Conservation (phyloP, 2,329 filamentous ascomycete species). For the Phoma sp. region DNA sequence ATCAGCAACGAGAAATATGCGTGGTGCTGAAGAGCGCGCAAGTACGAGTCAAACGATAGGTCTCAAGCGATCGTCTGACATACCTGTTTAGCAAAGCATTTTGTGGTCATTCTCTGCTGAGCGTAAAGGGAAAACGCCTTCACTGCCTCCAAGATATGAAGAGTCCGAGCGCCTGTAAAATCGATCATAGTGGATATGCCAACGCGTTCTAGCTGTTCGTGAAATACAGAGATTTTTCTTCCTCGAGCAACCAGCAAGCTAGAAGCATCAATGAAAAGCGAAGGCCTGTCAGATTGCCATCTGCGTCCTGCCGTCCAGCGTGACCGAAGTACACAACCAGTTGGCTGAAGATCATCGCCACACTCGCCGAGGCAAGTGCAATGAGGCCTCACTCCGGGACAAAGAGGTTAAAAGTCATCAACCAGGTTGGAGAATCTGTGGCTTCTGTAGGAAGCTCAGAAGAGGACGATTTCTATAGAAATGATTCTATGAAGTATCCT, state of each 20-base stretch:
- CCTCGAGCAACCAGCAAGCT: conserved; percentile 43
- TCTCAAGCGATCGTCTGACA: background rate
- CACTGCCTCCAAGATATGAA: too few species aligned
- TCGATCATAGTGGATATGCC: background rate
- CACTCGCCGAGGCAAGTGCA: conserved; percentile 78
- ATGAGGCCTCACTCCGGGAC: conserved; percentile 83
- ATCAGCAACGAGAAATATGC: conserved; percentile 78
- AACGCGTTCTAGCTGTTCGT: background rate
- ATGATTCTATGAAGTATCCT: conserved; percentile 51
- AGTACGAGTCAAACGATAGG: too few species aligned
- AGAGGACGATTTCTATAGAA: conserved; percentile 96
- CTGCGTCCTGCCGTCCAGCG: conserved; percentile 79
- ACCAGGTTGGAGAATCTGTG: conserved; percentile 89
- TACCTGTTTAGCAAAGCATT: too few species aligned
- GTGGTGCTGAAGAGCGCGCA: conserved; percentile 66
- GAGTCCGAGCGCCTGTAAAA: too few species aligned
- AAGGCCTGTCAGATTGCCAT: conserved; percentile 82
- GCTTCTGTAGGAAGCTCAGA: conserved; percentile 93
- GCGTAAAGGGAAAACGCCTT: too few species aligned
- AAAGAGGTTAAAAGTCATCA: conserved; percentile 87
- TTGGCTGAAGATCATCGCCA: conserved; percentile 95
- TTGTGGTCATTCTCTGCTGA: too few species aligned
- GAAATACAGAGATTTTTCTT: conserved; percentile 25
- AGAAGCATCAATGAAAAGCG: conserved; percentile 44
- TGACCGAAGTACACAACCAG: conserved; percentile 77